Conservation (phyloP, 805 yeast species). For the Candida suzukii region DNA sequence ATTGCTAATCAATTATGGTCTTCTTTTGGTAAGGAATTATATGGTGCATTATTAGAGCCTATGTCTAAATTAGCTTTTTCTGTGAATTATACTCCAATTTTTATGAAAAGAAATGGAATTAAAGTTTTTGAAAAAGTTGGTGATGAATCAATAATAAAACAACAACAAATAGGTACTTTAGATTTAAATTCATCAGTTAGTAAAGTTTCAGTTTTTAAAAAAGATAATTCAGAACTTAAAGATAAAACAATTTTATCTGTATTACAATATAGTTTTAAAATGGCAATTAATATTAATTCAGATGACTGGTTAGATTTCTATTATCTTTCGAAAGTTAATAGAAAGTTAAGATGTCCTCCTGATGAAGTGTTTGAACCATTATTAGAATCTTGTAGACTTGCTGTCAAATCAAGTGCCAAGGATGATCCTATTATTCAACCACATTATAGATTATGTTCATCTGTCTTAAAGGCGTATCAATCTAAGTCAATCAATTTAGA, state of each 20-base stretch:
- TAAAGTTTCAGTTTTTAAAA: background rate
- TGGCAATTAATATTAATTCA: slow-evolving; percentile 37
- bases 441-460: slow-evolving; percentile 56
- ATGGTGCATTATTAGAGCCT: slow-evolving; percentile 53
- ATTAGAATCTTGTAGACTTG: slow-evolving; percentile 36
- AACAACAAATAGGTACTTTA: background rate
- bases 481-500: slow-evolving; percentile 24
- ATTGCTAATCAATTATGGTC: slow-evolving; percentile 42
- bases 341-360: slow-evolving; percentile 32
- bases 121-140: slow-evolving; percentile 14
- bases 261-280: slow-evolving; percentile 35
- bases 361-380: slow-evolving; percentile 33
- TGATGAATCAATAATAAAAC: background rate
- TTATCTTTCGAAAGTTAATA: slow-evolving; percentile 50
- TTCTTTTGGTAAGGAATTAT: slow-evolving; percentile 48
- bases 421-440: slow-evolving; percentile 69
- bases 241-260: slow-evolving; percentile 17
- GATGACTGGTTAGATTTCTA: slow-evolving; percentile 58
- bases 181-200: background rate
- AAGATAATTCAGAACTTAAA: background rate
- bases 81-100: slow-evolving; percentile 30
- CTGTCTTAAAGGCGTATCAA: slow-evolving; percentile 49
- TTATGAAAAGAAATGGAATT: slow-evolving; percentile 18
- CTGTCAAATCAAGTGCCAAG: slow-evolving; percentile 29
- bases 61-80: slow-evolving; percentile 57